Base-by-base conservation (phyloP, 768 basidiomycete genomes). In the Collybiopsis luxurians region DNA sequence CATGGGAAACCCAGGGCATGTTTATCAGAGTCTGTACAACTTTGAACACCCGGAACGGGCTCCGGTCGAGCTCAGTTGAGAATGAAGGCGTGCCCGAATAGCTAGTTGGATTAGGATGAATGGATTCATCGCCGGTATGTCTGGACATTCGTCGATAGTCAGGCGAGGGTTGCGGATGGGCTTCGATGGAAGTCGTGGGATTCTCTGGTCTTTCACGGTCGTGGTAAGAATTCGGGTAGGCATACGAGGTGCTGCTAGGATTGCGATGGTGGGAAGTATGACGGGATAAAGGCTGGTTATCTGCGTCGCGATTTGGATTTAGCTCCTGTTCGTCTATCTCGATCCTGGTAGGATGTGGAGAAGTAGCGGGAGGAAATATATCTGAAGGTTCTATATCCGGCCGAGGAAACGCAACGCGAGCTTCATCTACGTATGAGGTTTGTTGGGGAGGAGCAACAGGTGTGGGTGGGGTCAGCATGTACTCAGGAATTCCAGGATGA, bases 101-200 rank as follows among this genome's bases (percentile, higher is more conserved):
- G 24, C 31, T 34, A 6, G 31, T 6, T 34, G 21, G 38, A 15
- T 23, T 27, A 19, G 21, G 31, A 27, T 17, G 38, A 12, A 39
- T 24, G 2, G 50, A 51, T 39, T 51, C 50, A 2, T 51, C 50
- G 13, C 34, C 50, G 15, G 50, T 51, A 39, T 51, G 19, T 23
- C 50, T 51, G 12, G 50, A 51, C 50, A 51, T 51, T 39, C 50
- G 31, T 21, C 50, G 50, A 40, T 51, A 51, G 10, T 51, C 50
- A 5, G 50, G 50, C 31, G 50, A 51, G 5, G 50, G 50, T 12
- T 51, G 50, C 10, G 50, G 50, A 40, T 51, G 36, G 2, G 50
- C 50, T 17, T 31, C 50, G 36, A 51, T 30, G 13, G 50, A 51
- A 10, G 50, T n/a, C n/a, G n/a, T 31, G 23, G 36, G 50, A 10